Base-by-base conservation (phyloP, 2,329 filamentous ascomycete species). In the Venturiaceae sp. region DNA sequence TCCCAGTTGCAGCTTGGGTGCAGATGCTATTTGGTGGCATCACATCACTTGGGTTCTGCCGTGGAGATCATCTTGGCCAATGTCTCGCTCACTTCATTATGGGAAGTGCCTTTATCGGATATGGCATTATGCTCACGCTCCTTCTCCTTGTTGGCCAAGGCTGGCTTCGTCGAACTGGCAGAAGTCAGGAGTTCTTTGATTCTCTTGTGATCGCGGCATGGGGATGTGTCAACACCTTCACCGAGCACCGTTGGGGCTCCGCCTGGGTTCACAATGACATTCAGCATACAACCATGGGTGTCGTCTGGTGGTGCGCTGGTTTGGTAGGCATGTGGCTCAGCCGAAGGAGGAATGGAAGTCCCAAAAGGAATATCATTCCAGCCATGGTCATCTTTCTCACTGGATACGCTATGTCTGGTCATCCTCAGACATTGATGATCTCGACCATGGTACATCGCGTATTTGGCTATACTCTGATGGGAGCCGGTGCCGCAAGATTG, bases 231-330 rank as follows among this genome's bases (percentile, higher is more conserved):
- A 99, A 97, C 73, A 97, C 94, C 8, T 97, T 99, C 66, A 99
- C 94, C 19, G 94, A 97, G 73, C 94, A 99, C 70, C 84, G 88
- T 56, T 99, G 94, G 94, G 94, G 94, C 58, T 80, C 80, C 1
- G 81, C 83, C 0, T 99, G 94, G 94, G 90, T 88, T 56, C 84
- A 83, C 72, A 97, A 96, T 68, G 94, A 99, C 71, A 84, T 96
- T 75, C 92, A 99, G 72, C 94, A 99, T 72, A 99, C 94, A 0
- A 90, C 88, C n/a, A 97, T 99, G 92, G 94, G 94, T n/a, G 84
- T 99, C 62, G 85, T 99, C 55, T 99, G 94, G 94, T 99, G 92
- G 92, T 88, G 85, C 66, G 92, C 94, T 7, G 94, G 94, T 26
- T 76, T 99, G 32, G 82, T 92, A 11, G 94, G 94, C 44, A 81